Conservation (phyloP, 2,329 filamentous ascomycete genomes). For the Aspergillus luchuensis region DNA sequence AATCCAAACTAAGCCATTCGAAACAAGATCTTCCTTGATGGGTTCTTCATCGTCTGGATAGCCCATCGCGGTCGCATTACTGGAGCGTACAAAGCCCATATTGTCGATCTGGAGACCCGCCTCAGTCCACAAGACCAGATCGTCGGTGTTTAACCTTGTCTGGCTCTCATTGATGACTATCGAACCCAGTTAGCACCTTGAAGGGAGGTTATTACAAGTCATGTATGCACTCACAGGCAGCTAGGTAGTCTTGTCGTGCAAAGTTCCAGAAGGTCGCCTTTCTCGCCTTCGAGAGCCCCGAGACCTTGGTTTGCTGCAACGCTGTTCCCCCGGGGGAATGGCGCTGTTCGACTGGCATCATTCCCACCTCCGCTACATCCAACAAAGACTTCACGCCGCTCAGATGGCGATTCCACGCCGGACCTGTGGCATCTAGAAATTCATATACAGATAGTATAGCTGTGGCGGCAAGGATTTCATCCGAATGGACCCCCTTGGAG, state of each 20-base stretch:
- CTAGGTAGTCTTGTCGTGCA: slow-evolving; percentile 65
- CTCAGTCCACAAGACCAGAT: slow-evolving; percentile 65
- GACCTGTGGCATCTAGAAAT: slow-evolving; percentile 65
- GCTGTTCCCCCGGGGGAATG: slow-evolving; percentile 46
- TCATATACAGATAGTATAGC: slow-evolving; percentile 70
- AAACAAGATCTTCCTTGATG: slow-evolving; percentile 65
- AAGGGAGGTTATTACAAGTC: not conserved
- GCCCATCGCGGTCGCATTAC: slow-evolving; percentile 37
- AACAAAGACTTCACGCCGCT: slow-evolving; percentile 66
- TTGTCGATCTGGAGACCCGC: slow-evolving; percentile 62
- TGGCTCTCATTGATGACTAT: slow-evolving; percentile 59
- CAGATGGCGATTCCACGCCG: slow-evolving; percentile 65
- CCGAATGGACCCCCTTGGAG: slow-evolving; percentile 45
- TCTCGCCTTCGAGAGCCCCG: slow-evolving; percentile 56
- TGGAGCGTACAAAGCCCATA: slow-evolving; percentile 52
- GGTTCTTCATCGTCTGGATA: slow-evolving; percentile 42
- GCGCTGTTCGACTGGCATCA: slow-evolving; percentile 42
- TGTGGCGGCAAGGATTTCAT: slow-evolving; percentile 65
- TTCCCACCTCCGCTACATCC: slow-evolving; percentile 47
- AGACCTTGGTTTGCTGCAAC: slow-evolving; percentile 33
- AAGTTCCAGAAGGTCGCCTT: slow-evolving; percentile 69
- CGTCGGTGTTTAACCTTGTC: slow-evolving; percentile 63
- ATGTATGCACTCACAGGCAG: slow-evolving; percentile 54
- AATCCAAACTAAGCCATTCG: slow-evolving; percentile 67
- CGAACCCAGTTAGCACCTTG: not conserved